Base-by-base conservation (phyloP, 768 basidiomycete species). In the Mycena vulgaris region DNA sequence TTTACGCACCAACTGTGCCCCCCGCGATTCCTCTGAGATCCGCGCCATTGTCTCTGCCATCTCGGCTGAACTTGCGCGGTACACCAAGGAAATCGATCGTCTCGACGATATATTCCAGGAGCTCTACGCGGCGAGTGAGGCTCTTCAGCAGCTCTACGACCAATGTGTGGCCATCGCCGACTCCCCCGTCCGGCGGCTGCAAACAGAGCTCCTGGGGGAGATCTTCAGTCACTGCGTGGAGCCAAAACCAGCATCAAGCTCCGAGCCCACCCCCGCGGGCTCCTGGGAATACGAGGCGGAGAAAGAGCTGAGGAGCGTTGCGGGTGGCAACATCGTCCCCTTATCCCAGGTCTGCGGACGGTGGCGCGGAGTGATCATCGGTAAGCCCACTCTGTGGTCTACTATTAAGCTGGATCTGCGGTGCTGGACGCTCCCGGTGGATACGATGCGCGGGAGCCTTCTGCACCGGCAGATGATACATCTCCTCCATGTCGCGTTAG, bases 381-480 rank as follows among this genome's bases (percentile, higher is more conserved):
- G 23, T 8, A 63, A 60, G 21, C 45, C 68, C 27, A n/a, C 13
- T 2, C 35, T 69, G 25, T 69, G 68, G 68, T 40, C 60, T 1
- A 28, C 5, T 1, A 62, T 69, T n/a, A 31, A n/a, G 7, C 28
- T 69, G 11, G 68, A 69, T 28, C 21, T 69, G 53, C 60, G 68
- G 10, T 63, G 53, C 53, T 69, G 68, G 68, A 51, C 35, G 27
- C 6, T n/a, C 25, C 17, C 40, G 21, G 16, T 33, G 16, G 19
- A 42, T 14, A 35, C 30, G 8, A 11, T 9, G 1, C 39, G 28
- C 30, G 17, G 51, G 40, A 45, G 52, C 33, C 17, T 9, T 16
- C n/a, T 19, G 9, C 59, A 42, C 14, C 23, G 48, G 19, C 8
- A n/a, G 39, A 55, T 55, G 30, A 14, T 68, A 5, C 19, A 21